A percentile compares a stretch with the other conserved stretches of the same genome.
Evolutionary conservation across 306 rosid species (phyloP).

Genomic region (Cajanus cajan): DNA sequence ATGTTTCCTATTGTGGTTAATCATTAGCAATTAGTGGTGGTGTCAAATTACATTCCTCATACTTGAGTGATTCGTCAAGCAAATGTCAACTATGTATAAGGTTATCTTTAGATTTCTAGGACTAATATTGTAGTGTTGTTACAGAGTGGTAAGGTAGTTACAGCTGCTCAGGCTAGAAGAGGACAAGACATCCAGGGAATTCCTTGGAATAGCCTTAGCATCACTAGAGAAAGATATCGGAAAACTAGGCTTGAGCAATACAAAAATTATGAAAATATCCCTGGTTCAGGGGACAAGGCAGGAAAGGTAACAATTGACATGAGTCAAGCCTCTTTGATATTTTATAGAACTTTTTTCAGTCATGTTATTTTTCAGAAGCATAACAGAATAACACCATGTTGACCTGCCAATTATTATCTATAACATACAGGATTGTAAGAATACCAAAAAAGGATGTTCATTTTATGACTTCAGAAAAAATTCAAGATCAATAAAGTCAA

Average conservation of each 20-base stretch:
- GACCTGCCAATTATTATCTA: not conserved
- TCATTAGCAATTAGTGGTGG: not conserved
- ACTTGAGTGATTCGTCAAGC: slow-evolving; percentile 10
- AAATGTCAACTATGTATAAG: not conserved
- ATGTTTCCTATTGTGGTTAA: not conserved
- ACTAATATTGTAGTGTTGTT: slow-evolving; percentile 23
- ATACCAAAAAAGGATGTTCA: slow-evolving; percentile 52
- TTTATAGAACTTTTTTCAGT: not conserved
- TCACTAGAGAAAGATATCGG: slow-evolving; percentile 52
- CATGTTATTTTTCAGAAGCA: not conserved
- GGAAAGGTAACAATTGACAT: slow-evolving; percentile 52
- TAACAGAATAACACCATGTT: not conserved
- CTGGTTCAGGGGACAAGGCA: slow-evolving; percentile 63
- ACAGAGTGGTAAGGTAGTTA: slow-evolving; percentile 54
- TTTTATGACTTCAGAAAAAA: slow-evolving; percentile 68
- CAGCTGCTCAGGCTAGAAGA: slow-evolving; percentile 45
- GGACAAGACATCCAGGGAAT: slow-evolving; percentile 51
- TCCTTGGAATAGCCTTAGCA: slow-evolving; percentile 45
- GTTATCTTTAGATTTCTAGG: not conserved
- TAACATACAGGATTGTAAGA: slow-evolving; percentile 51
- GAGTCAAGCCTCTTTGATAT: not conserved
- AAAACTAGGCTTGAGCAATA: slow-evolving; percentile 79
- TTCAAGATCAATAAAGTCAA: slow-evolving; percentile 74
- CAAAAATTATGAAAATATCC: slow-evolving; percentile 79
- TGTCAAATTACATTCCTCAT: not conserved